Base-by-base conservation (phyloP, 1,139 yeast species). In the Pichia sp. region DNA sequence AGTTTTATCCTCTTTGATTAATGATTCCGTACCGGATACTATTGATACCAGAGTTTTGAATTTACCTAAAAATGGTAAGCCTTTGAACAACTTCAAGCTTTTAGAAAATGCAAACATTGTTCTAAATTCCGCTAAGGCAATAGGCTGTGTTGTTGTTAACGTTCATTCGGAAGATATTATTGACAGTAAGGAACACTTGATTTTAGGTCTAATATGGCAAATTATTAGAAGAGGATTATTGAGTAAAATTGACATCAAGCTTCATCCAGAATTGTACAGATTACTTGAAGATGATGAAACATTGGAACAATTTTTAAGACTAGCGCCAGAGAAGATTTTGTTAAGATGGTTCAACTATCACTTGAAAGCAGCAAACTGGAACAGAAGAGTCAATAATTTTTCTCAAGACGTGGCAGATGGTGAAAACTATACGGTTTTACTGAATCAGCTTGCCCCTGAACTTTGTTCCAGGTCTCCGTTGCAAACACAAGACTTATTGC, bases 311-410 rank as follows among this genome's bases (percentile, higher is more conserved):
- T 91, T 91, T 62, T 71, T 91, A 61, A 80, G 98, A 60, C 73
- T 91, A 45, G 96, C 98, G 38, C 99, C 99, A 44, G 99, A 91
- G 71, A 95, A 91, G 66, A 93, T 91, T 49, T 74, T 91, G 61
- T 71, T 91, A 52, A 81, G 99, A 64, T 91, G 99, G 99, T 85
- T 91, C 71, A 91, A 91, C 62, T 91, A 80, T 66, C 99, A 91
- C 57, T 76, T 91, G 61, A 85, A 84, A 58, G 91, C 91, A 48
- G 96, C 98, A n/a, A 82, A 81, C 31, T 84, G 95, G 76, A 69
- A 74, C 52, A 81, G 96, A 67, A 74, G 88, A 55, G 97, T 91
- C 14, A 54, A 75, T 28, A 91, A 91, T 60, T 91, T 91, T 62
- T 76, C 93, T 21, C 71, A 77, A 50, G 99, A 91, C 61, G 88